These are phyloP conservation scores for Triangularia verruculosa DNA, from an alignment of 2,329 filamentous ascomycete genomes.

Conservation along the genomic window DNA sequence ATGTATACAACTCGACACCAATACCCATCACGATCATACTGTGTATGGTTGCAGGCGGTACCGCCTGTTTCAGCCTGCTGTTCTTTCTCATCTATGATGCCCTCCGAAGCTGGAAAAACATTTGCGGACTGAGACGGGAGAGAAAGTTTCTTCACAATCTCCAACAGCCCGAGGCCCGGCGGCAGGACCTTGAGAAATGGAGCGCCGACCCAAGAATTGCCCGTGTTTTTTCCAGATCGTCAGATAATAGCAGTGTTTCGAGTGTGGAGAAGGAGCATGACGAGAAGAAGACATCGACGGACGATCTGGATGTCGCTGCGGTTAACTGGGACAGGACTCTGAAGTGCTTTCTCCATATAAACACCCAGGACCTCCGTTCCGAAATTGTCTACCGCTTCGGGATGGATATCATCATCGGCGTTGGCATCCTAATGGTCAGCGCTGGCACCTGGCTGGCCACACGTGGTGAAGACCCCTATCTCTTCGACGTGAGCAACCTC, in stretches of 20 bases:
- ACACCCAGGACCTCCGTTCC: slow-evolving; percentile 47
- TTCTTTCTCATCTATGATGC: slow-evolving; percentile 47
- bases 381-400: slow-evolving; percentile 49
- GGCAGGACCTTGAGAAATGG: slow-evolving; percentile 4
- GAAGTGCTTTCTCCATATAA: slow-evolving; percentile 42
- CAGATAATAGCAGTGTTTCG: not conserved
- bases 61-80: slow-evolving; percentile 43
- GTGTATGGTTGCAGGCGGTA: slow-evolving; percentile 53
- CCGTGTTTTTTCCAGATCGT: not conserved
- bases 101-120: slow-evolving; percentile 43
- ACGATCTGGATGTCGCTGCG: not conserved
- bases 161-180: slow-evolving; percentile 15
- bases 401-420: slow-evolving; percentile 51
- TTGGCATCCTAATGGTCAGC: slow-evolving; percentile 48
- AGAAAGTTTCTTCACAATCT: slow-evolving; percentile 32
- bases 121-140: slow-evolving; percentile 44
- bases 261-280: not conserved
- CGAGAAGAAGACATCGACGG: not conserved
- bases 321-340: slow-evolving; percentile 26
- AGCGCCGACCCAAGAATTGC: not conserved
- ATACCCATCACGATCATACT: slow-evolving; percentile 47
- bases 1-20: slow-evolving; percentile 53
- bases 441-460: slow-evolving; percentile 54
- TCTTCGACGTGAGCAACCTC: slow-evolving; percentile 49
- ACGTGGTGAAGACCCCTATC: slow-evolving; percentile 40